Evolutionary conservation across 129 eudicot genomes (phyloP).

Genomic region (Ambrosia artemisiifolia): DNA sequence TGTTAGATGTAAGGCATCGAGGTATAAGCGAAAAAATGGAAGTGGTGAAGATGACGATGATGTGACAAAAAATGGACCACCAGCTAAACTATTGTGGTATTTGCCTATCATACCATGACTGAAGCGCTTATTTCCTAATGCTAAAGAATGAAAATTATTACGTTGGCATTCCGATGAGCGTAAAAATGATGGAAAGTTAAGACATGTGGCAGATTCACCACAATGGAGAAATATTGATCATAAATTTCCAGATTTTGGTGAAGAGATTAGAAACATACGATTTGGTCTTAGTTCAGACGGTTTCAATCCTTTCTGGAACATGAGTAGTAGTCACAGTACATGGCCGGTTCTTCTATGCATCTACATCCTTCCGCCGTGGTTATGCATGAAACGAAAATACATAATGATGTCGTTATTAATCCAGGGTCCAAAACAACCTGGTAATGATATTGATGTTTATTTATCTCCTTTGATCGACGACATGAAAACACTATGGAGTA

Average conservation of each 20-base stretch:
- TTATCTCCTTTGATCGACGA: neutral
- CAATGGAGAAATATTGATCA: neutral
- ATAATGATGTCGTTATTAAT: no score
- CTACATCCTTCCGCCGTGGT: no score
- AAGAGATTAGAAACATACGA: neutral
- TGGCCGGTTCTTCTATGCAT: no score
- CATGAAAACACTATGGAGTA: neutral
- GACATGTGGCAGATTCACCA: neutral
- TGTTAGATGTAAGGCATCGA: neutral
- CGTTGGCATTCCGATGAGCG: neutral
- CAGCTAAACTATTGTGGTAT: neutral
- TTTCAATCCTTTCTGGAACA: no score
- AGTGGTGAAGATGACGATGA: neutral
- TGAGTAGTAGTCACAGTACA: no score
- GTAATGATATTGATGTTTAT: no score
- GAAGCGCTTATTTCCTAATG: neutral
- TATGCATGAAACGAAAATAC: no score
- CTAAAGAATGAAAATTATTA: neutral
- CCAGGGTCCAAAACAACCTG: no score
- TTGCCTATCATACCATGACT: neutral
- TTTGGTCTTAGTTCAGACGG: neutral
- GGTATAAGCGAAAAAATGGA: neutral
- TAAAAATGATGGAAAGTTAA: neutral
- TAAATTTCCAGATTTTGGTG: neutral
- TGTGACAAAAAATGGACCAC: neutral